Percentiles rank a stretch among this genome's conserved stretches.
phyloP scores from a whole-genome alignment of 495 filamentous ascomycete genomes.

The Xylaria sp. region DNA sequence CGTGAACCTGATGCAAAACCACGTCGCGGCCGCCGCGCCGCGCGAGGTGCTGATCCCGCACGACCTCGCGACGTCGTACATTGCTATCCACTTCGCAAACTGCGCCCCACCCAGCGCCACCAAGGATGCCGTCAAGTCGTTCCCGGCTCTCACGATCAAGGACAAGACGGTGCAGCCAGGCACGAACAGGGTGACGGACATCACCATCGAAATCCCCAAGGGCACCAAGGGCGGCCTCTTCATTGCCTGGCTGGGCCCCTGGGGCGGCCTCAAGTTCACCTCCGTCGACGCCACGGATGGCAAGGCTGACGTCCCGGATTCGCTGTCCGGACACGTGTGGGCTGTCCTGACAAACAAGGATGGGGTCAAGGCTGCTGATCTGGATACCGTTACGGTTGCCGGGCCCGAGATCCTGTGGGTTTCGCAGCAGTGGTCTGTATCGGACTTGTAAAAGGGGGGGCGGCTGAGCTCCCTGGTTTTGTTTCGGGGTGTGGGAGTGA shows the following conservation, averaged over 20 bases:
- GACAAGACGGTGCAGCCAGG: conserved; percentile 17
- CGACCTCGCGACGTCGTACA: conserved; percentile 45
- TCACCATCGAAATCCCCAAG: conserved; percentile 36
- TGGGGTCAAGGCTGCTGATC: conserved; percentile 32
- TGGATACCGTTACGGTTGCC: conserved; percentile 40
- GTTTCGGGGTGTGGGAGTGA: background rate
- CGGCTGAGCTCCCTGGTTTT: background rate
- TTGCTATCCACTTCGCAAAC: conserved; percentile 39
- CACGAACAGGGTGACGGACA: conserved; percentile 23
- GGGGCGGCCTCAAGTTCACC: conserved; percentile 46
- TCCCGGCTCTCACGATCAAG: conserved; percentile 35
- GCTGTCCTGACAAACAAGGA: conserved; percentile 40
- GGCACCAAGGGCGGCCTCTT: conserved; percentile 28
- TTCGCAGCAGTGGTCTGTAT: conserved; percentile 35
- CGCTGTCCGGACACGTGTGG: conserved; percentile 49
- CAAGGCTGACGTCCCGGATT: conserved; percentile 36
- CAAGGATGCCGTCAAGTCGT: conserved; percentile 29
- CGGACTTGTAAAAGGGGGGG: background rate
- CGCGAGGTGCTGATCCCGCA: conserved; percentile 45
- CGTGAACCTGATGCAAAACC: conserved; percentile 52
- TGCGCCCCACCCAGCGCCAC: conserved; percentile 31
- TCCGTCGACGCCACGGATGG: conserved; percentile 30
- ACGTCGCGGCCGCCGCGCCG: conserved; percentile 43
- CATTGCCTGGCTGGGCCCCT: conserved; percentile 49
- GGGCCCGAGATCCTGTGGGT: conserved; percentile 51